Evolutionary conservation across 2,329 filamentous ascomycete genomes (phyloP), one percentile per base, ranked within the genome.

Genomic region (Chrysoporthe puriensis): DNA sequence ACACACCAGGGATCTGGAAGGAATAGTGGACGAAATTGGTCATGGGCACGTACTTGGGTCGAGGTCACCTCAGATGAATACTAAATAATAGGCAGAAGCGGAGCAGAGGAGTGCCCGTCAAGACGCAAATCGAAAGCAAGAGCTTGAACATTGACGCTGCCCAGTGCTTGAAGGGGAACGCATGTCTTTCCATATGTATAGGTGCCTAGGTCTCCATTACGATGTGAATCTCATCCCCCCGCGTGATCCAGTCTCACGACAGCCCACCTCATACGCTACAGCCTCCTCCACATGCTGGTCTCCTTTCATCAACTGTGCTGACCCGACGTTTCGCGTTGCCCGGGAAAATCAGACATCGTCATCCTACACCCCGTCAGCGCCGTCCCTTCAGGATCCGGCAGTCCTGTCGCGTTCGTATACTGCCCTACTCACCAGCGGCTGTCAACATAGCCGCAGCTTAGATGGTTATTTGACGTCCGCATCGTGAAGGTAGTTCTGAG

Each of bases 41-140:
- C 21, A 46, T 52, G 40, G 44, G 42, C 57, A 50, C 43, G 16
- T 46, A 36, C 50, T 46, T 63, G 61, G 66, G 62, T 43, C 34
- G 26, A 59, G 48, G 32, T 44, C 32, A 57, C 26, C 42, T 63
- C 32, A 43, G 11, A 7, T 32, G 61, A 44, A 42, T 44, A n/a
- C 58, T 69, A 54, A 26, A 57, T 40, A 54, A 54, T 43, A 44
- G 46, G 57, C 57, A 43, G 56, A 61, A 60, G 48, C 32, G 26
- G 57, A 43, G 42, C 56, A 8, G n/a, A 40, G 57, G 57, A 50
- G 42, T 26, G 43, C 18, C 52, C 34, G 32, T 40, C 43, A 56
- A 34, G 42, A 57, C 58, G 54, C 64, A 62, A 54, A 50, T 42
- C 46, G 64, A 56, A 61, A 59, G 54, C 63, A 56, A 64, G 54